Conservation (phyloP, 805 yeast genomes). For the Ogataea methylovora region DNA sequence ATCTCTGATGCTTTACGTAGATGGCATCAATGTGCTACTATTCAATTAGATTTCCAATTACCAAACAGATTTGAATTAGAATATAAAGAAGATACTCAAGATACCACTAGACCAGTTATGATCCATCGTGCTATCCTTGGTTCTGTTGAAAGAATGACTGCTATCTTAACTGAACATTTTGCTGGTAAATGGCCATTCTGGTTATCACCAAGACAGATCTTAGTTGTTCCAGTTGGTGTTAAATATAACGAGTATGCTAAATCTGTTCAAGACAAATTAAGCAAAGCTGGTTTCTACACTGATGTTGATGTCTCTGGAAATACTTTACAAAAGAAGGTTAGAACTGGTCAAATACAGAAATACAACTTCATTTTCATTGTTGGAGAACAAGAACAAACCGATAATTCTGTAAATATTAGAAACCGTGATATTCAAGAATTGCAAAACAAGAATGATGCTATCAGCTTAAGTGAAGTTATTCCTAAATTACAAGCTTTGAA, state of each 20-base stretch:
- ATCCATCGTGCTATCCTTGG: constrained; percentile 98
- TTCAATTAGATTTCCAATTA: constrained; percentile 97
- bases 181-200: constrained; percentile 99
- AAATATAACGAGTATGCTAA: constrained; percentile 88
- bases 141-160: constrained; percentile 98
- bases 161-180: constrained; percentile 94
- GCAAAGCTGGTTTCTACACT: constrained; percentile 75
- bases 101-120: constrained; percentile 89
- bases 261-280: constrained; percentile 61
- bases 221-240: constrained; percentile 95
- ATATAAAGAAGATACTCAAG: constrained; percentile 57
- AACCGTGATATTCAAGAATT: constrained; percentile 90
- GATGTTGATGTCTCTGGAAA: constrained; percentile 93
- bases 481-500: constrained; percentile 60
- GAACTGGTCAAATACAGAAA: constrained; percentile 90
- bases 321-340: constrained; percentile 96
- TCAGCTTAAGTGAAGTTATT: constrained; percentile 64
- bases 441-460: constrained; percentile 88
- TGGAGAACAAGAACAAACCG: constrained; percentile 87
- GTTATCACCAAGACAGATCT: constrained; percentile 98
- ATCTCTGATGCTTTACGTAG: constrained; percentile 89
- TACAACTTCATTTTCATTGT: constrained; percentile 95
- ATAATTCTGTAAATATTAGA: constrained; percentile 84
- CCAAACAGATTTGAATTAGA: constrained; percentile 90
- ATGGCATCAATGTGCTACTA: constrained; percentile 99